Percentiles rank a stretch among this genome's conserved stretches.
Conservation (phyloP, 1,284 basidiomycete genomes). For the Cryptococcus sp. region DNA sequence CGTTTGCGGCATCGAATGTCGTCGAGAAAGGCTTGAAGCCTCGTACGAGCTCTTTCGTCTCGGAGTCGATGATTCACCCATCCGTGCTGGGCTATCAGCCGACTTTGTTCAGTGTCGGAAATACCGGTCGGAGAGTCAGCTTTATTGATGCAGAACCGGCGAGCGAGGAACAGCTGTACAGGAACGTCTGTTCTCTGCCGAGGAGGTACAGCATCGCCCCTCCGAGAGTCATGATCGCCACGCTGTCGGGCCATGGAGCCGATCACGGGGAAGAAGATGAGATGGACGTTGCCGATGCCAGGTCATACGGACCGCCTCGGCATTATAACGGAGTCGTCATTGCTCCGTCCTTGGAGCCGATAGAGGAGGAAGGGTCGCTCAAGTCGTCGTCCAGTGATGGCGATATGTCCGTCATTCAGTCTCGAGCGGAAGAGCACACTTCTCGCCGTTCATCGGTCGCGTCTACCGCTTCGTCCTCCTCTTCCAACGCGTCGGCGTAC, state of each 20-base stretch:
- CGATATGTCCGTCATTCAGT: conserved; percentile 1
- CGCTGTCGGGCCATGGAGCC: not conserved
- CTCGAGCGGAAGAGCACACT: not conserved
- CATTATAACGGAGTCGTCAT: conserved; percentile 10
- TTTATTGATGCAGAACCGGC: conserved; percentile 14
- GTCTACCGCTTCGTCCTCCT: conserved; percentile 3
- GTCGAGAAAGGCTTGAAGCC: conserved; percentile 25
- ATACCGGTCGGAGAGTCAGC: conserved; percentile 17
- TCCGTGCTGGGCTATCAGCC: conserved; percentile 4
- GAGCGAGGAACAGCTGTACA: conserved; percentile 1
- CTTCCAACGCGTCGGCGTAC: conserved; percentile 14
- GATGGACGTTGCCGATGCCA: not conserved
- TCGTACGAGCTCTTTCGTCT: conserved; percentile 3
- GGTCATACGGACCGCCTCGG: not conserved
- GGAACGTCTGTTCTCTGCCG: no score
- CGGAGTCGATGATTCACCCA: not conserved
- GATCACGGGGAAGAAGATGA: conserved; percentile 6
- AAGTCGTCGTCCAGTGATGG: not conserved
- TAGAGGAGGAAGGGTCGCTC: conserved; percentile 12
- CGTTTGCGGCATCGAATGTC: conserved; percentile 22
- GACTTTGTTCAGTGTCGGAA: not conserved
- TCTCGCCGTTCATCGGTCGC: not conserved
- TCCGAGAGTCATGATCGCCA: conserved; percentile 10
- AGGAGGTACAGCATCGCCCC: conserved; percentile 6
- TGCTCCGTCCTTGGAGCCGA: conserved; percentile 15